Evolutionary conservation across 2,329 filamentous ascomycete species (phyloP), one percentile per base, ranked within the genome.

Genomic region (Trichoderma cornu-damae): DNA sequence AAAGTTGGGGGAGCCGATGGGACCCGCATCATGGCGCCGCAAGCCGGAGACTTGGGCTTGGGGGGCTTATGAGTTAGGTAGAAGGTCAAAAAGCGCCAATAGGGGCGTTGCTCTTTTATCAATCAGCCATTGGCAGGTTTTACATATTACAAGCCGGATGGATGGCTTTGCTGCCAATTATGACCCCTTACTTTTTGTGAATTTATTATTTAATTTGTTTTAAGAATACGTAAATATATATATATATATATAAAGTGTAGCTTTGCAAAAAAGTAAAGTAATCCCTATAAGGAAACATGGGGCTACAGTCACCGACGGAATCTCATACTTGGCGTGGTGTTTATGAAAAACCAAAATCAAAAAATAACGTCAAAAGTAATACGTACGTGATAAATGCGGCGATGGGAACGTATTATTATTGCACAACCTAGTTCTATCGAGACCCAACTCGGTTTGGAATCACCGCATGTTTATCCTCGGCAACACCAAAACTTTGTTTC

Each of bases 1-100:
- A 61, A 60, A 69, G 63, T 59, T 65, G 64, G 65, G 63, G 67
- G 47, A 60, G 59, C 59, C 59, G 59, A 60, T 54, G 44, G n/a
- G 55, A 60, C 58, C 59, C 59, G 59, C 59, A 44, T 40, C 32
- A n/a, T 46, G 38, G 59, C 59, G 60, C 51, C 56, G 40, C 44
- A 49, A 61, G 47, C 46, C 54, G 58, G 40, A 35, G 32, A 46
- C 37, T 35, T 43, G 14, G 9, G 20, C n/a, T 34, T 26, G 28
- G n/a, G n/a, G n/a, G n/a, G n/a, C n/a, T n/a, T n/a, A n/a, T n/a
- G n/a, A n/a, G n/a, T n/a, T n/a, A n/a, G n/a, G n/a, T n/a, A n/a
- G n/a, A n/a, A n/a, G n/a, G n/a, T n/a, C n/a, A n/a, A n/a, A n/a
- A 18, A 11, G 34, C 35, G 38, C 54, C 58, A 58, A 58, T 58